Evolutionary conservation across 371 early-diverging fungal genomes (phyloP), one percentile per base, ranked within the genome.

Genomic region (Blakeslea trispora): DNA sequence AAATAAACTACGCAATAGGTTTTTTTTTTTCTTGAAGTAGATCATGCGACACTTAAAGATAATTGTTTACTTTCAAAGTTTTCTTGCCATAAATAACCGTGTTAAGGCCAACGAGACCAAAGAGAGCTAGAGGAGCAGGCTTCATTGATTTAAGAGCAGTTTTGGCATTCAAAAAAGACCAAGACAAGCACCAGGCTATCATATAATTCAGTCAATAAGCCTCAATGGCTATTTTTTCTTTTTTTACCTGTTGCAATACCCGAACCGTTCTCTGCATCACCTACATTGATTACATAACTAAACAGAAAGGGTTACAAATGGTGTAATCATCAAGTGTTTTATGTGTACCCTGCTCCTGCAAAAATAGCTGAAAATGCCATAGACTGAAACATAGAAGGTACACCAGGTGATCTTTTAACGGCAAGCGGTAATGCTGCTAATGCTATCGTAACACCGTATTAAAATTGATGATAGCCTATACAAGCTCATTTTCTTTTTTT

Each of bases 241-340:
- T 9, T 17, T 34, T 58, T 68, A 79, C 79, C 79, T 67, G 76
- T 79, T 24, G 79, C 72, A 48, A 79, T 79, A 48, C 79, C 79
- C 48, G 79, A 67, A 35, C 75, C 79, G 45, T 79, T 79, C 28
- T 79, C 79, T 28, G 66, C 43, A 56, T 79, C 79, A 35, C 79
- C 79, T 40, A 65, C 55, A 53, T 71, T 54, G 11, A 59, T 68
- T n/a, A 79, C 72, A 59, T 75, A 79, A 24, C 75, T 74, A 39
- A 13, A 41, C 17, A 3, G 53, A 15, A 43, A 2, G 3, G 17
- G 14, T 13, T 37, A 37, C 32, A 6, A 32, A 6, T 32, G 32
- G 5, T 32, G 10, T 32, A 6, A 32, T 32, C 44, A 3, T 41
- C 14, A 13, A 4, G 15, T 23, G 18, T 13, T 17, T 22, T 23